Evolutionary conservation across 2,329 filamentous ascomycete species (phyloP).

Genomic region (Colletotrichum phormii): DNA sequence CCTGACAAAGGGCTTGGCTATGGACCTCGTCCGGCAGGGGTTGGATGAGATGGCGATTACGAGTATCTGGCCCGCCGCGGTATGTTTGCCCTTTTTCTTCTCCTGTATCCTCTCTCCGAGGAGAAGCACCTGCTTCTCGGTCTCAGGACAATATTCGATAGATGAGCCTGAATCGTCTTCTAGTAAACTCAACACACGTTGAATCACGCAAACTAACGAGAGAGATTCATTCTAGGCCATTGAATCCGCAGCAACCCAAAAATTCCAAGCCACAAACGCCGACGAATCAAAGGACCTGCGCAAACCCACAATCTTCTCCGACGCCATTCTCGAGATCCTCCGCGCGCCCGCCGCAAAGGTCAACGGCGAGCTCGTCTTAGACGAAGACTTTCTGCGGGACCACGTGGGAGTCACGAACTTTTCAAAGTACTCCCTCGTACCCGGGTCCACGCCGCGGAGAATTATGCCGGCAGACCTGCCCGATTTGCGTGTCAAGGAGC

Average conservation of each 20-base stretch:
- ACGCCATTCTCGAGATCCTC: conserved; percentile 81
- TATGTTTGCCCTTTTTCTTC: conserved; percentile 53
- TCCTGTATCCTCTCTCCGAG: neutral
- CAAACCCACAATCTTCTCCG: conserved; percentile 80
- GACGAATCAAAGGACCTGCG: conserved; percentile 69
- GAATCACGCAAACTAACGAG: neutral
- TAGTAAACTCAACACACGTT: neutral
- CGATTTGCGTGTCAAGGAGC: conserved; percentile 77
- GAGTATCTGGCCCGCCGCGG: conserved; percentile 84
- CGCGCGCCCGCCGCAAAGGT: conserved; percentile 67
- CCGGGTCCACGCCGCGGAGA: conserved; percentile 71
- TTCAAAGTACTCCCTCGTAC: conserved; percentile 76
- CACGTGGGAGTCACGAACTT: conserved; percentile 77
- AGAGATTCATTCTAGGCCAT: conserved; percentile 59
- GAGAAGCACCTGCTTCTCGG: neutral
- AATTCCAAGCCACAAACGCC: conserved; percentile 57
- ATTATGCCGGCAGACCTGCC: conserved; percentile 83
- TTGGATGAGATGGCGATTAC: conserved; percentile 79
- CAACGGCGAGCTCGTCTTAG: conserved; percentile 79
- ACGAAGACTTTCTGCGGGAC: conserved; percentile 82
- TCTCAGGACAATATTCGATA: neutral
- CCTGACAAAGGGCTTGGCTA: conserved; percentile 82
- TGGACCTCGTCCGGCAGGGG: conserved; percentile 80
- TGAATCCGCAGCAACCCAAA: conserved; percentile 78
- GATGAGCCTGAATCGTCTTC: neutral